Conservation (phyloP, 306 rosid species). For the Acacia crassicarpa region DNA sequence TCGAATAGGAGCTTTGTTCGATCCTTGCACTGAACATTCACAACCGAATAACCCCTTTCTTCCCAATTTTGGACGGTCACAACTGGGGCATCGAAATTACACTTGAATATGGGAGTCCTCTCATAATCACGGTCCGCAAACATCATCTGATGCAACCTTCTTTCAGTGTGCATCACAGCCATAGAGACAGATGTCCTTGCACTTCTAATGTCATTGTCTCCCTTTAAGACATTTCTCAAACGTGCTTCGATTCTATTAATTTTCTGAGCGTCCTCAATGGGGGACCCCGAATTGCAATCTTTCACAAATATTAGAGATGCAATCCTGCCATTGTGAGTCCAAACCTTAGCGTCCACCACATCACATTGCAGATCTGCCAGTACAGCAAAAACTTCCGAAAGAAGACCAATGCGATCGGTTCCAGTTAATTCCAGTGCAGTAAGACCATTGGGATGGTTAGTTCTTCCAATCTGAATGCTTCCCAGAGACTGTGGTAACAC, state of each 20-base stretch:
- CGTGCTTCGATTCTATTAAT: conserved; percentile 67
- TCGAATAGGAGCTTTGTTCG: conserved; percentile 78
- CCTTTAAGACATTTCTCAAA: conserved; percentile 77
- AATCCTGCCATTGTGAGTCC: conserved; percentile 96
- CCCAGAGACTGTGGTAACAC: conserved; percentile 62
- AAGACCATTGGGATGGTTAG: conserved; percentile 46
- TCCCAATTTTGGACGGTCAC: conserved; percentile 87
- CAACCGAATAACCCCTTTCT: conserved; percentile 82
- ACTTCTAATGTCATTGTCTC: conserved; percentile 78
- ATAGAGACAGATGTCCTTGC: conserved; percentile 77
- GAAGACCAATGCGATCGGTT: conserved; percentile 86
- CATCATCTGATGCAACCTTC: conserved; percentile 99
- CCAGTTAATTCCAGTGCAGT: conserved; percentile 84
- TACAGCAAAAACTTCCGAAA: conserved; percentile 92
- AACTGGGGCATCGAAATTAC: conserved; percentile 39
- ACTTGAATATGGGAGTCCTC: conserved; percentile 60
- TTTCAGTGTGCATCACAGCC: conserved; percentile 68
- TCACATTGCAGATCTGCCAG: conserved; percentile 79
- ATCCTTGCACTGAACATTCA: conserved; percentile 87
- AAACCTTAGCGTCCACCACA: conserved; percentile 89
- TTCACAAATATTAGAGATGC: conserved; percentile 72
- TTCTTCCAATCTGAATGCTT: conserved; percentile 52
- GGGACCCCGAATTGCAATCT: conserved; percentile 66
- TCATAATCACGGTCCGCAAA: conserved; percentile 83
- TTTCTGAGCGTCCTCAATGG: conserved; percentile 70